A percentile compares a stretch with the other conserved stretches of the same genome.
Evolutionary conservation across 2,329 filamentous ascomycete genomes (phyloP).

Genomic region (Monilinia aucupariae): DNA sequence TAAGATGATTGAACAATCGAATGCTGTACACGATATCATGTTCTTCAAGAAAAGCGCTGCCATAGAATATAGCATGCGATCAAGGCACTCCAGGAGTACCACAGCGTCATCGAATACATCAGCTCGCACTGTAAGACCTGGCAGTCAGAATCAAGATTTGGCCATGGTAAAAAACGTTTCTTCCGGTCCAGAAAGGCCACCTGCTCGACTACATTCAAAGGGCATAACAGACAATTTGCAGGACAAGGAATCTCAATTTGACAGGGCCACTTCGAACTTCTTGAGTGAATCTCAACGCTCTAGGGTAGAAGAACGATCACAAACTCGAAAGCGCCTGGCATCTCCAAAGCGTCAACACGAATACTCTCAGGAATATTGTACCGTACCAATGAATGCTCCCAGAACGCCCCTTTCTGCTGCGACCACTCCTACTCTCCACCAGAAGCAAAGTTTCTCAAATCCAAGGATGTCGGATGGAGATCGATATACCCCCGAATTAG

Average conservation of each 20-base stretch:
- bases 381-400: constrained; percentile 2
- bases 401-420: not conserved
- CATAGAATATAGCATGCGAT: not conserved
- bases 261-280: too few relatives aligned
- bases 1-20: constrained; percentile 29
- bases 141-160: not conserved
- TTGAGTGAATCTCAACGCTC: not conserved
- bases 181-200: not conserved
- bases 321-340: constrained; percentile 4
- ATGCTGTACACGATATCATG: constrained; percentile 18
- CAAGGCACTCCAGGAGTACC: not conserved
- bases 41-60: constrained; percentile 16
- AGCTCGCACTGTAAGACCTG: not conserved
- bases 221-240: not conserved
- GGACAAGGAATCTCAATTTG: not conserved
- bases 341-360: constrained; percentile 9
- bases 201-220: not conserved
- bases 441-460: not conserved
- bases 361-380: constrained; percentile 8
- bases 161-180: not conserved
- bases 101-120: not conserved
- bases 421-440: not conserved
- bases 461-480: not conserved
- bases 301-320: not conserved
- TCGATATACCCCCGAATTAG: not conserved